Conservation (phyloP, 495 filamentous ascomycete species). For the Aspergillus wentii region DNA sequence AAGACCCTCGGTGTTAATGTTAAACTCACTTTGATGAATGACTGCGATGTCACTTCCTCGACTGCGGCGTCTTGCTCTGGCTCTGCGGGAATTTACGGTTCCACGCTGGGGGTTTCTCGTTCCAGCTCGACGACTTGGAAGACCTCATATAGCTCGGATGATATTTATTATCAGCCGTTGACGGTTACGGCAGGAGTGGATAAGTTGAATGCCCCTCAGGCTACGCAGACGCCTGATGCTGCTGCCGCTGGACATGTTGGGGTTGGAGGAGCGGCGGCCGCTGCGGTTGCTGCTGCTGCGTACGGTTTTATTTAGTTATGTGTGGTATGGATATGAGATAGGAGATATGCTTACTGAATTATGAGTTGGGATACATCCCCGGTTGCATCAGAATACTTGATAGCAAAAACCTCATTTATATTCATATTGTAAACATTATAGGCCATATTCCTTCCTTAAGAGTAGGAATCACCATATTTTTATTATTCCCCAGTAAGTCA, state of each 20-base stretch:
- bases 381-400: no score
- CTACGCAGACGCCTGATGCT: slow-evolving; percentile 3
- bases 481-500: no score
- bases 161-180: slow-evolving; percentile 14
- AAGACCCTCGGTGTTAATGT: slow-evolving; percentile 4
- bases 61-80: slow-evolving; percentile 10
- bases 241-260: neutral
- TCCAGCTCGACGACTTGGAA: neutral
- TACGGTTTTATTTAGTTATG: no score
- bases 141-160: slow-evolving; percentile 1
- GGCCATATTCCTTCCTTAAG: no score
- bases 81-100: neutral
- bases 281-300: slow-evolving; percentile 8
- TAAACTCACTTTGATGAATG: slow-evolving; percentile 3
- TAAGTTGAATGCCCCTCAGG: slow-evolving; percentile 11
- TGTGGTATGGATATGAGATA: no score
- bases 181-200: slow-evolving; percentile 27
- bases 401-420: no score
- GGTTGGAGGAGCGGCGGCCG: neutral
- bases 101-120: neutral
- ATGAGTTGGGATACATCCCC: no score
- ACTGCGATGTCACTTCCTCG: slow-evolving; percentile 13
- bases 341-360: no score
- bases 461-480: no score
- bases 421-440: no score